Evolutionary conservation across 2,329 filamentous ascomycete genomes (phyloP).

Genomic region (Lasiodiplodia sp.): DNA sequence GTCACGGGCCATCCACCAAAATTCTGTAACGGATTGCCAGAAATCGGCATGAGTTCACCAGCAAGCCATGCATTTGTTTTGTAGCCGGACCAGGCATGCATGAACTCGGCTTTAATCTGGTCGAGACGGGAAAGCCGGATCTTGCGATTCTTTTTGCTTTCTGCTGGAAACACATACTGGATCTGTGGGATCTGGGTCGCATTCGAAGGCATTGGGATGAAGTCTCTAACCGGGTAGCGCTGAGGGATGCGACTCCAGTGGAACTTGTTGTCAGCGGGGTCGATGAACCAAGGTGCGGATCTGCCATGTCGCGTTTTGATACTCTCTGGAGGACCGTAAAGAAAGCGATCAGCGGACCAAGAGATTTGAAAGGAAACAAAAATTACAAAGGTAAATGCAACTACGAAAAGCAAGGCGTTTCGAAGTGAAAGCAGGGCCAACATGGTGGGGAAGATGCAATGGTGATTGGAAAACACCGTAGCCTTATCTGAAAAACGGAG

Average conservation of each 20-base stretch:
- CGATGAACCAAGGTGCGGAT: background rate
- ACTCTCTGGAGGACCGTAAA: too few species aligned
- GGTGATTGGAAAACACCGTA: too few species aligned
- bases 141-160: conserved; percentile 33
- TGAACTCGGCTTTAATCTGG: conserved; percentile 43
- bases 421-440: too few species aligned
- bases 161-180: conserved; percentile 40
- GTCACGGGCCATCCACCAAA: conserved; percentile 74
- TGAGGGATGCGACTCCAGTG: conserved; percentile 43
- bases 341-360: too few species aligned
- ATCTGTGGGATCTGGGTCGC: conserved; percentile 43
- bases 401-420: too few species aligned
- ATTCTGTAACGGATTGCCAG: conserved; percentile 60
- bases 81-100: conserved; percentile 63
- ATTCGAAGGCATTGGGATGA: conserved; percentile 39
- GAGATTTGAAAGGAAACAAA: too few species aligned
- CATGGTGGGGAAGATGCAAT: too few species aligned
- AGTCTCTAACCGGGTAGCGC: conserved; percentile 38
- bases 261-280: conserved; percentile 32
- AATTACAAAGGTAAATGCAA: too few species aligned
- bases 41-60: conserved; percentile 68
- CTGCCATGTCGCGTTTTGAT: too few species aligned
- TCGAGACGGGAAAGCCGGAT: conserved; percentile 39
- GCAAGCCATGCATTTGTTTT: conserved; percentile 68
- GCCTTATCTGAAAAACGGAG: too few species aligned